Evolutionary conservation across 805 yeast genomes (phyloP).

Genomic region (Wickerhamomyces ciferrii): DNA sequence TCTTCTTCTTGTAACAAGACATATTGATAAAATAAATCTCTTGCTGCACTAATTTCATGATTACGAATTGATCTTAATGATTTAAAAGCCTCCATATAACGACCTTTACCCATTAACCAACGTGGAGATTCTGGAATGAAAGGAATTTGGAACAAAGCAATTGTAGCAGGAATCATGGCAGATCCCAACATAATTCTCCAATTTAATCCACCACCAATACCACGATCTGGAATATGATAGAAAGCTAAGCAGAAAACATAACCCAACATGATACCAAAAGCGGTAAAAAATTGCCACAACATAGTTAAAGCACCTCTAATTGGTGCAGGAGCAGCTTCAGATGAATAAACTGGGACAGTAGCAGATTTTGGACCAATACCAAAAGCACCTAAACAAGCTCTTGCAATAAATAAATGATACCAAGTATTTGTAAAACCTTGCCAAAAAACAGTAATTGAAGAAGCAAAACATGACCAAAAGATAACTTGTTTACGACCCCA

Average conservation of each 20-base stretch:
- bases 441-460: constrained; percentile 63
- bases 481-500: constrained; percentile 66
- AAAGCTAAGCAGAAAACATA: constrained; percentile 62
- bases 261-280: constrained; percentile 71
- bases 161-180: constrained; percentile 61
- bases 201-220: constrained; percentile 37
- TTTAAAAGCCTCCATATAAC: constrained; percentile 53
- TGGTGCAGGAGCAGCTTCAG: constrained; percentile 58
- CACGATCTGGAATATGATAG: constrained; percentile 40
- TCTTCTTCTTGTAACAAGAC: constrained; percentile 60
- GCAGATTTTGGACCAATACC: constrained; percentile 74
- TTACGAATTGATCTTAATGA: constrained; percentile 45
- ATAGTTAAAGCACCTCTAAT: constrained; percentile 65
- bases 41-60: constrained; percentile 55
- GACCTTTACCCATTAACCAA: constrained; percentile 70
- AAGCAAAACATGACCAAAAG: constrained; percentile 55
- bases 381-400: constrained; percentile 55
- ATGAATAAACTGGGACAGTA: constrained; percentile 68
- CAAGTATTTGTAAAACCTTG: constrained; percentile 55
- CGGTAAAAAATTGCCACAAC: constrained; percentile 76
- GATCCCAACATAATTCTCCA: constrained; percentile 72
- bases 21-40: constrained; percentile 66
- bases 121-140: constrained; percentile 74
- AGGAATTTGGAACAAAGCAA: constrained; percentile 55
- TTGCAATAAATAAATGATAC: constrained; percentile 64